Evolutionary conservation across 306 rosid species (phyloP), one percentile per base, ranked within the genome.

Genomic region (Prunus mira): DNA sequence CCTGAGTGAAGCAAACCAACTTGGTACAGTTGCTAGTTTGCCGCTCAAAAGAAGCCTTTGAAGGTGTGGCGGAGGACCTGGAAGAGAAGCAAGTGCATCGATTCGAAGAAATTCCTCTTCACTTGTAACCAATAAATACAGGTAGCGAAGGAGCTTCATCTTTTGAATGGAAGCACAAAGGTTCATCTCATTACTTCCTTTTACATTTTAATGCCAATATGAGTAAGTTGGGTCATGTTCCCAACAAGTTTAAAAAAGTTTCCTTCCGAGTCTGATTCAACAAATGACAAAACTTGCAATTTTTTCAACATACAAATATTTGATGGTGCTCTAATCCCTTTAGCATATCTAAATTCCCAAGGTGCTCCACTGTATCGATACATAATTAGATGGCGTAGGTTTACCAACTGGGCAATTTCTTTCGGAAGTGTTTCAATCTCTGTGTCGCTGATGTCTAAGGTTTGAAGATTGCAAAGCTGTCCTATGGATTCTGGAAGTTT

Each of bases 401-500:
- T 56, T 3, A 17, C 7, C 69, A 77, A 58, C 47, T 60, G 60
- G 14, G 69, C 18, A 38, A 69, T 32, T 10, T 43, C 70, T 49
- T 22, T 43, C 12, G 78, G 78, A 63, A 74, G 78, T 25, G 46
- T 17, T 24, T 22, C 62, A 12, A 77, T 70, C 32, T 56, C 3
- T 28, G 62, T 68, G 9, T 41, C 5, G 15, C 46, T 45, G 12
- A 77, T 20, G 76, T 78, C 52, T 47, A 80, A 38, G 41, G 75
- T 80, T 50, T 60, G 76, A 20, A 80, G 74, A 45, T 80, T 75
- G 25, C 38, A 27, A 30, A 80, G 71, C 18, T 27, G 61, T 46
- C 79, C 76, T 12, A 80, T 74, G 41, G 79, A 74, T 20, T 74
- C 54, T 22, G 79, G 83, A 22, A 80, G 79, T 25, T 74, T 47